These are phyloP conservation scores for Pseudogymnoascus sp. DNA, from an alignment of 2,329 filamentous ascomycete genomes.

Conservation along the genomic window DNA sequence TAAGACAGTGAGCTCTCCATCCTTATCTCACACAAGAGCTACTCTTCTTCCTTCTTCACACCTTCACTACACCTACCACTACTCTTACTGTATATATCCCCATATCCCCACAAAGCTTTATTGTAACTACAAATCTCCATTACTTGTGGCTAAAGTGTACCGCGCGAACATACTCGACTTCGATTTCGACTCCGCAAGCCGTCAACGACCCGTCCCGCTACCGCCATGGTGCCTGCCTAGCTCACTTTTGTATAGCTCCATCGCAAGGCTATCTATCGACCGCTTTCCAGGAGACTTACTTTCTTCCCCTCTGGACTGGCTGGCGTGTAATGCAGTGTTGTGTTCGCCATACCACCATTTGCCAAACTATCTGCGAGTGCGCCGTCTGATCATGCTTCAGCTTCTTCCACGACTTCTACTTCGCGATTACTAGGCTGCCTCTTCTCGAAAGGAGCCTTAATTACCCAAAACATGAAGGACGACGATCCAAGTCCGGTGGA, in stretches of 20 bases:
- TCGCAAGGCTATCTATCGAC: constrained; percentile 2
- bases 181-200: not conserved
- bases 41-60: not conserved
- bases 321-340: not conserved
- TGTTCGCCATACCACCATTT: not conserved
- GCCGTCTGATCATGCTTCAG: not conserved
- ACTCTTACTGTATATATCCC: not conserved
- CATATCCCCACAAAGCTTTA: not conserved
- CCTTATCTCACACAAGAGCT: not conserved
- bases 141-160: not conserved
- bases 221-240: not conserved
- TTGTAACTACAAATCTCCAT: not conserved
- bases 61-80: not conserved
- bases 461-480: not conserved
- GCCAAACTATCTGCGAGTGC: not conserved
- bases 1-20: not conserved
- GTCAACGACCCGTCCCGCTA: not conserved
- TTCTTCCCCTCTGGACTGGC: constrained; percentile 1
- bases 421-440: not conserved
- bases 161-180: not conserved
- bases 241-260: constrained; percentile 7
- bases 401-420: not conserved
- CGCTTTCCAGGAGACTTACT: not conserved
- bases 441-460: not conserved
- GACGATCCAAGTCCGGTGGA: constrained; percentile 11